Evolutionary conservation across 2,329 filamentous ascomycete species (phyloP), one percentile per base, ranked within the genome.

Genomic region (Arthrobotrys pseudoclavata): DNA sequence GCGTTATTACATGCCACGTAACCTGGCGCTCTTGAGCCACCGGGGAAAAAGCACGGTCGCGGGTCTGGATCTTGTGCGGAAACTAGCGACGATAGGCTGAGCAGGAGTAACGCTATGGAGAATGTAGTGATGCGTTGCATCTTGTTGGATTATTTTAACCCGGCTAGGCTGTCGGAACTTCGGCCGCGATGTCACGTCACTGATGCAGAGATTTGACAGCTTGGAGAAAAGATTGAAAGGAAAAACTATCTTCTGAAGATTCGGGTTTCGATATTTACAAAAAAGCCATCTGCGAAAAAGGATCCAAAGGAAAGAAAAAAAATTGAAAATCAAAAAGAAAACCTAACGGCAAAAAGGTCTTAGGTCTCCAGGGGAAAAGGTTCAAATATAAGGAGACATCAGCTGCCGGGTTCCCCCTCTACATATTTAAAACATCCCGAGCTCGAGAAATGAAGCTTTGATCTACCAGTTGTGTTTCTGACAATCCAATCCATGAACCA

Each of bases 121-220:
- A 76, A 15, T 45, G 48, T 76, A 15, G 71, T 47, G 53, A 64
- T 76, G 71, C 34, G 71, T 76, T 76, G 71, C 71, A 76, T 75
- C 9, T 20, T 76, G 53, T 62, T 64, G 71, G 37, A 42, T 76
- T 63, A 53, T 52, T 57, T 48, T 60, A n/a, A n/a, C n/a, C n/a
- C n/a, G n/a, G n/a, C n/a, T 9, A 29, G 6, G 40, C 20, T 2
- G 34, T 47, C 34, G 18, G 53, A n/a, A 22, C 29, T 57, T 29
- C 24, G 52, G 26, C 26, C 52, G 29, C n/a, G 42, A 53, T 55
- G 66, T 61, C 66, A 69, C 52, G 4, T 22, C 15, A 31, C 3
- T 7, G 3, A n/a, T 64, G 42, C n/a, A 24, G 31, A 18, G 26
- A 31, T 31, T n/a, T n/a, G n/a, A n/a, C n/a, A n/a, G n/a, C n/a